Conservation (phyloP, 768 basidiomycete species). For the Serpula lacrymans region DNA sequence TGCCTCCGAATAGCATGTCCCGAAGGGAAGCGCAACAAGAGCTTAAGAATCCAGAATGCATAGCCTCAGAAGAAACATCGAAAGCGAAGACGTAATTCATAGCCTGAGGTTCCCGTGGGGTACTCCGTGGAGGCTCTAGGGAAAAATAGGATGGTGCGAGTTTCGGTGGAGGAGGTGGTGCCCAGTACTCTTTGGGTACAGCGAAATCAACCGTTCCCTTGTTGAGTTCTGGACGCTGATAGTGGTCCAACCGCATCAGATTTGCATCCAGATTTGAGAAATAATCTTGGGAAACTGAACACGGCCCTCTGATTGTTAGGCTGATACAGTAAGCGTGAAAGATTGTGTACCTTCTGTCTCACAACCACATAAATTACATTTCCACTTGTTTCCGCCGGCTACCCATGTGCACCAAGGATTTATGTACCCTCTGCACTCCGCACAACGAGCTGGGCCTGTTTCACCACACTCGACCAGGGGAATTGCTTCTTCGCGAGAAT, state of each 20-base stretch:
- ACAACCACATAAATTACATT: slow-evolving; percentile 85
- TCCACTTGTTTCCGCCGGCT: slow-evolving; percentile 82
- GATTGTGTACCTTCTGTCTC: slow-evolving; percentile 73
- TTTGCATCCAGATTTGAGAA: slow-evolving; percentile 81
- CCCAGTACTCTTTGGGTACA: slow-evolving; percentile 81
- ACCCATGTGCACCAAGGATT: slow-evolving; percentile 92
- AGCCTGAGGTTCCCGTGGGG: slow-evolving; percentile 53
- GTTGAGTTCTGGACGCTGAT: slow-evolving; percentile 79
- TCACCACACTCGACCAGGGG: slow-evolving; percentile 72
- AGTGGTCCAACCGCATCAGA: slow-evolving; percentile 74
- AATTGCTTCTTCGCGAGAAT: slow-evolving; percentile 72
- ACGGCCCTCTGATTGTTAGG: slow-evolving; percentile 7
- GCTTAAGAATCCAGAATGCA: slow-evolving; percentile 64
- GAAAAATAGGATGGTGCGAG: slow-evolving; percentile 53
- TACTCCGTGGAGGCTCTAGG: slow-evolving; percentile 42
- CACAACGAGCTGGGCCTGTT: slow-evolving; percentile 80
- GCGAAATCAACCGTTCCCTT: slow-evolving; percentile 91
- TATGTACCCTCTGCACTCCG: slow-evolving; percentile 81
- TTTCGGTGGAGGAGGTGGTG: slow-evolving; percentile 58
- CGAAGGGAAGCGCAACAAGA: slow-evolving; percentile 63
- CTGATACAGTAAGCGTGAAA: slow-evolving; percentile 4
- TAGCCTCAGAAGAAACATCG: slow-evolving; percentile 73
- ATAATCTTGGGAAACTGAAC: slow-evolving; percentile 72
- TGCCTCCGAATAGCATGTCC: slow-evolving; percentile 60
- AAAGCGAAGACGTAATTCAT: slow-evolving; percentile 83